Percentiles rank a stretch among this genome's conserved stretches.
Conservation (phyloP, 345 rosid genomes). For the Bruguiera gymnorhiza region DNA sequence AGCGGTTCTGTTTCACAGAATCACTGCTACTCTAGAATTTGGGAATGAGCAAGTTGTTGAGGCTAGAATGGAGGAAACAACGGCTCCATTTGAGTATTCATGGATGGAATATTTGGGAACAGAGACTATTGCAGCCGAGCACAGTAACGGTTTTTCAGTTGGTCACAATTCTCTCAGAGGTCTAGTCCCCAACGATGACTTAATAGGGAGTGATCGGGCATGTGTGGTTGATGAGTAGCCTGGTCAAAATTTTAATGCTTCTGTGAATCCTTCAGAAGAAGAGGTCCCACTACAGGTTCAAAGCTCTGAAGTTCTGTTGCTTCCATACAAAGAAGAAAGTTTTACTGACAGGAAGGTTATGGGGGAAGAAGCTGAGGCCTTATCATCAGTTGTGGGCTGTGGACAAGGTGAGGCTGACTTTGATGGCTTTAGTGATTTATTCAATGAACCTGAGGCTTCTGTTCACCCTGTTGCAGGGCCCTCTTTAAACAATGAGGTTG, state of each 20-base stretch:
- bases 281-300: slow-evolving; percentile 59
- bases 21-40: slow-evolving; percentile 24
- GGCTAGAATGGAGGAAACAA: slow-evolving; percentile 25
- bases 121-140: slow-evolving; percentile 37
- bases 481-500: slow-evolving; percentile 45
- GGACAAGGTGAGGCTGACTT: slow-evolving; percentile 61
- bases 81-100: slow-evolving; percentile 22
- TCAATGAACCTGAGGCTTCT: slow-evolving; percentile 72
- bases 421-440: slow-evolving; percentile 82
- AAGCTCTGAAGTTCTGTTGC: slow-evolving; percentile 65
- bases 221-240: slow-evolving; percentile 28
- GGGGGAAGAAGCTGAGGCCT: slow-evolving; percentile 45
- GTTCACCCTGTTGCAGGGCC: slow-evolving; percentile 58
- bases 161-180: slow-evolving; percentile 16
- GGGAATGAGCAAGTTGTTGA: slow-evolving; percentile 34
- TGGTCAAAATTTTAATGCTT: slow-evolving; percentile 41
- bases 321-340: slow-evolving; percentile 69
- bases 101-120: slow-evolving; percentile 53
- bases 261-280: slow-evolving; percentile 62
- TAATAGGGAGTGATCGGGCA: slow-evolving; percentile 31
- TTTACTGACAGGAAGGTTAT: slow-evolving; percentile 24
- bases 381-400: slow-evolving; percentile 45
- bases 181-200: slow-evolving; percentile 27
- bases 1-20: slow-evolving; percentile 31
- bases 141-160: slow-evolving; percentile 32